A percentile compares a stretch with the other conserved stretches of the same genome.
Conservation (phyloP, 345 rosid species). For the Hypericum androsaemum region DNA sequence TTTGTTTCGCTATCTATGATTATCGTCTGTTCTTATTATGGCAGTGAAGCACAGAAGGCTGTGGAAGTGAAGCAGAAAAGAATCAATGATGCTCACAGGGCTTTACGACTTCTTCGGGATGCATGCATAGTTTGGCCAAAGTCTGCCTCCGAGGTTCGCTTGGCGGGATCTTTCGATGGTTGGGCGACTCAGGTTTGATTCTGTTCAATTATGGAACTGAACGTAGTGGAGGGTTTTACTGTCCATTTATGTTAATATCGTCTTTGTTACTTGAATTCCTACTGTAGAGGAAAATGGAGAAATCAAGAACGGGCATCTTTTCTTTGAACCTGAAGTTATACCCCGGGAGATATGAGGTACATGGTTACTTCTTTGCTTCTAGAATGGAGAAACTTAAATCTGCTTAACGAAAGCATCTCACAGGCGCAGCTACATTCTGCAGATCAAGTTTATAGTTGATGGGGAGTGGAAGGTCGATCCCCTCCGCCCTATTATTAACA, state of each 20-base stretch:
- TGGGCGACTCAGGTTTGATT: conserved; percentile 77
- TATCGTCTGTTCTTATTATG: conserved; percentile 5
- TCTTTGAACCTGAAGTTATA: conserved; percentile 58
- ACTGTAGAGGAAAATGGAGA: conserved; percentile 83
- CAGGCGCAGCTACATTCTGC: conserved; percentile 11
- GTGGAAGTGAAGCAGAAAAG: conserved; percentile 66
- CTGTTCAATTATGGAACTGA: conserved; percentile 2
- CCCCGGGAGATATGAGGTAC: conserved; percentile 88
- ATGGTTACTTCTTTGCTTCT: neutral
- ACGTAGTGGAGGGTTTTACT: no score
- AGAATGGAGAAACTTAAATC: neutral
- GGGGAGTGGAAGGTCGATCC: conserved; percentile 95
- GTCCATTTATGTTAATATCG: no score
- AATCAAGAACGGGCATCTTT: conserved; percentile 55
- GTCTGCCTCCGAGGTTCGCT: conserved; percentile 70
- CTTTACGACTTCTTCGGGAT: conserved; percentile 48
- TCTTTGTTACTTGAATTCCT: neutral
- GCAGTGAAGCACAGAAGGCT: conserved; percentile 66
- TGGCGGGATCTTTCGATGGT: conserved; percentile 88
- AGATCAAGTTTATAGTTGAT: conserved; percentile 90
- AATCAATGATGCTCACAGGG: conserved; percentile 53
- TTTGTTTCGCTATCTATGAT: conserved; percentile 5
- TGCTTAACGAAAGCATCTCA: conserved; percentile 5
- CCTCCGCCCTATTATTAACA: conserved; percentile 58
- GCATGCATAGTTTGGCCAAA: conserved; percentile 78